Base-by-base conservation (phyloP, 768 basidiomycete genomes). In the Austroboletus eburneus region DNA sequence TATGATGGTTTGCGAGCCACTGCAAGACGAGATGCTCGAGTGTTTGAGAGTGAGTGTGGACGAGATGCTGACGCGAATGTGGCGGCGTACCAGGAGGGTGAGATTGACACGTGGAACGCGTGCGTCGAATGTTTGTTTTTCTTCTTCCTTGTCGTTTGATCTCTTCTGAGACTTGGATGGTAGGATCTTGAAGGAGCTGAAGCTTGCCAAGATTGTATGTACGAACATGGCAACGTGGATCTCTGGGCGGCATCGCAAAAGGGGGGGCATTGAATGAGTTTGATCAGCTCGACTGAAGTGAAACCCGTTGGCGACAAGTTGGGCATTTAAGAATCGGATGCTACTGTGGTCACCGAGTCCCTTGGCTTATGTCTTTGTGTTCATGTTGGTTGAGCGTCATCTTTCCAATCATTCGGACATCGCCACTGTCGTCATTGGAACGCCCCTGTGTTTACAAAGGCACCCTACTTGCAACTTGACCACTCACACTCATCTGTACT, bases 211-310 rank as follows among this genome's bases (percentile, higher is more conserved):
- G 75, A 71, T 12, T 90, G 87, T 54, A 45, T 69, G 2, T 57
- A 68, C 5, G 55, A 74, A 39, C 75, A 76, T 4, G 85, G 87
- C 5, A 87, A 89, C 60, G 57, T 61, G 18, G 76, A 70, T 9
- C 90, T 92, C 57, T 91, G 88, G 90, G 54, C 64, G 8, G 70
- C 74, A 30, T 64, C 89, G 32, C n/a, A n/a, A n/a, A n/a, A n/a
- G n/a, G n/a, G n/a, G n/a, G n/a, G n/a, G n/a, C n/a, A n/a, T n/a
- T n/a, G 59, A 12, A 67, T 89, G 43, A 78, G 83, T 56, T 65
- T 87, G 42, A 88, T 91, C 45, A 72, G 71, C 50, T 67, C 75
- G 30, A 62, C 67, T 2, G 90, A 91, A 62, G 88, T 86, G 2
- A 68, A 69, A 42, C 66, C 73, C 47, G 58, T 76, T 39, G 83